Evolutionary conservation across 768 basidiomycete genomes (phyloP).

Genomic region (Termitomyces sp.): DNA sequence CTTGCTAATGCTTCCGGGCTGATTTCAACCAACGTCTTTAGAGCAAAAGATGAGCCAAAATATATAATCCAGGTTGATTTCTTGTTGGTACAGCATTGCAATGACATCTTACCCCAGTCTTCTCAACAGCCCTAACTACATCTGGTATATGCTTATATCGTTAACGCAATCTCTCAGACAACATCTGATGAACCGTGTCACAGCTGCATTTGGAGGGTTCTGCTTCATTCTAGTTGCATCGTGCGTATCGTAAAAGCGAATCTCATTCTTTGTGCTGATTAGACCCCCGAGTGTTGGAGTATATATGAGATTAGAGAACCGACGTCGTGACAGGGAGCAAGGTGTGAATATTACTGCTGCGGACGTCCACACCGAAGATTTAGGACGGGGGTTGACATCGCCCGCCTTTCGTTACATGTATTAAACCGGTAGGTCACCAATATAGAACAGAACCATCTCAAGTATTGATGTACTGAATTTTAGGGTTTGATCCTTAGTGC

Average conservation of each 20-base stretch:
- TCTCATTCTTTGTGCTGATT: neutral
- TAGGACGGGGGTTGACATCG: slow-evolving; percentile 35
- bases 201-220: slow-evolving; percentile 41
- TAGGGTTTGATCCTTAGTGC: no score
- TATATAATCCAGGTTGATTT: slow-evolving; percentile 36
- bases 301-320: slow-evolving; percentile 47
- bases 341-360: slow-evolving; percentile 33
- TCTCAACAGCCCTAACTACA: slow-evolving; percentile 30
- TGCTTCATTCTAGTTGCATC: slow-evolving; percentile 34
- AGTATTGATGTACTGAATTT: no score
- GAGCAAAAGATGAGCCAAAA: slow-evolving; percentile 42
- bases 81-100: neutral
- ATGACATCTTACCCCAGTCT: neutral
- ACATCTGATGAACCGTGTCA: neutral
- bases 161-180: neutral
- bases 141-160: slow-evolving; percentile 28
- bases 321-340: slow-evolving; percentile 34
- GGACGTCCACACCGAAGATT: slow-evolving; percentile 38
- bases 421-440: slow-evolving; percentile 9
- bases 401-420: slow-evolving; percentile 45
- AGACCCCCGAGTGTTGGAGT: slow-evolving; percentile 27
- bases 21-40: slow-evolving; percentile 47
- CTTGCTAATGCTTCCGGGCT: slow-evolving; percentile 44
- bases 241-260: slow-evolving; percentile 16
- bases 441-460: no score